These are phyloP conservation scores for Botrytis deweyae DNA, from an alignment of 2,329 filamentous ascomycete species.

Conservation along the genomic window DNA sequence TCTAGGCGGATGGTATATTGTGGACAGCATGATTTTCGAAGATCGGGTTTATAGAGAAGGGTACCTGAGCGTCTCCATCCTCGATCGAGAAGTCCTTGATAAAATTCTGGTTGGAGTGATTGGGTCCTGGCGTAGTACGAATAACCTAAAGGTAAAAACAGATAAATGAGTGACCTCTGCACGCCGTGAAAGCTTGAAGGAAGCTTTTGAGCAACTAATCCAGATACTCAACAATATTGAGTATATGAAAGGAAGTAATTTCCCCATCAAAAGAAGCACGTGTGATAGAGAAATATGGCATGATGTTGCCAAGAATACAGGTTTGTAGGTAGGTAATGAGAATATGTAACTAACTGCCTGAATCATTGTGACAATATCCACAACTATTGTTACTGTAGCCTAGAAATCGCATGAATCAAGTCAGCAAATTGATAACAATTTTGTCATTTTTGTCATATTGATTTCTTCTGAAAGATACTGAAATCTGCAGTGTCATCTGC, in stretches of 20 bases:
- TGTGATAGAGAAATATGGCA: background rate
- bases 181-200: background rate
- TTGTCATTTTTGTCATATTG: constrained; percentile 11
- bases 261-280: background rate
- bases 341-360: constrained; percentile 36
- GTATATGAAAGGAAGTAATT: background rate
- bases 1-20: constrained; percentile 83
- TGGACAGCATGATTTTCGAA: constrained; percentile 80
- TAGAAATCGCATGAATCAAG: constrained; percentile 21
- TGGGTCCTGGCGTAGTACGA: constrained; percentile 69
- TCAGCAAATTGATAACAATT: constrained; percentile 12
- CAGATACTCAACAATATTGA: background rate
- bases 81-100: constrained; percentile 70
- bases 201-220: background rate
- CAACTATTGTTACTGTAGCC: constrained; percentile 37
- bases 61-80: constrained; percentile 74
- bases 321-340: background rate
- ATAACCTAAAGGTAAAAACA: constrained; percentile 48
- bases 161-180: background rate
- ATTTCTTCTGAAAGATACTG: background rate
- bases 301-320: background rate
- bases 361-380: constrained; percentile 37
- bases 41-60: constrained; percentile 76
- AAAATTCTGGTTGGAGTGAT: constrained; percentile 62
- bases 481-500: constrained; percentile 15